Conservation (phyloP, 192 early-diverging fungal genomes). For the Dispira simplex region DNA sequence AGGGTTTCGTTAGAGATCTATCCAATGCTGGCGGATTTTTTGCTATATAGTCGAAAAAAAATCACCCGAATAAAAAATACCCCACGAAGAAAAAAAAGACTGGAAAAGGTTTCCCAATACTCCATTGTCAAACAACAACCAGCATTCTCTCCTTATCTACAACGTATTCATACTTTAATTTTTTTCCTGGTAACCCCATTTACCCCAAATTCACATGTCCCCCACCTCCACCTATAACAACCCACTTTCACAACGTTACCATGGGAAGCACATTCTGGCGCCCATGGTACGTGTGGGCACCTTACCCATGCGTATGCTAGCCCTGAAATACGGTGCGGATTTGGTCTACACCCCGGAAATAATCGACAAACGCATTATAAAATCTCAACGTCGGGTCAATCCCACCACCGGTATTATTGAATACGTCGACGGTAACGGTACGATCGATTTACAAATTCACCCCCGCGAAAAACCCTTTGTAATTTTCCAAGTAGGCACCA, state of each 20-base stretch:
- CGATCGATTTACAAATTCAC: conserved; percentile 57
- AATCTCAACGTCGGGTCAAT: conserved; percentile 55
- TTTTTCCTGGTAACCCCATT: too few relatives aligned
- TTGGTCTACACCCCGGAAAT: conserved; percentile 83
- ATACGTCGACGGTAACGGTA: conserved; percentile 41
- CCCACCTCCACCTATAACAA: background rate
- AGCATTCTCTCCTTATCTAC: too few relatives aligned
- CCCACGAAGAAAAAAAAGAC: too few relatives aligned
- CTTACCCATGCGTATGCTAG: conserved; percentile 72
- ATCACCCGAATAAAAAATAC: too few relatives aligned
- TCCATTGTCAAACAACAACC: too few relatives aligned
- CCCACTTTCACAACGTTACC: background rate
- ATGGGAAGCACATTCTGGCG: conserved; percentile 50
- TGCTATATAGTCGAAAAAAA: too few relatives aligned
- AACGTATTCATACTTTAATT: too few relatives aligned
- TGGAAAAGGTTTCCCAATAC: too few relatives aligned
- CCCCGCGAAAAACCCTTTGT: conserved; percentile 55
- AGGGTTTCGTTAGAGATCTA: too few relatives aligned
- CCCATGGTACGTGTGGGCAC: conserved; percentile 96
- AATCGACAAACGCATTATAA: conserved; percentile 72
- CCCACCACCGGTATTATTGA: conserved; percentile 55
- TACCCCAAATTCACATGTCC: background rate
- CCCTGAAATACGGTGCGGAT: conserved; percentile 84
- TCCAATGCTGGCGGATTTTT: too few relatives aligned
- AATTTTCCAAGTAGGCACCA: conserved; percentile 86